Evolutionary conservation across 202 grass and related monocot genomes (phyloP).

Genomic region (Alloteropsis angusta): DNA sequence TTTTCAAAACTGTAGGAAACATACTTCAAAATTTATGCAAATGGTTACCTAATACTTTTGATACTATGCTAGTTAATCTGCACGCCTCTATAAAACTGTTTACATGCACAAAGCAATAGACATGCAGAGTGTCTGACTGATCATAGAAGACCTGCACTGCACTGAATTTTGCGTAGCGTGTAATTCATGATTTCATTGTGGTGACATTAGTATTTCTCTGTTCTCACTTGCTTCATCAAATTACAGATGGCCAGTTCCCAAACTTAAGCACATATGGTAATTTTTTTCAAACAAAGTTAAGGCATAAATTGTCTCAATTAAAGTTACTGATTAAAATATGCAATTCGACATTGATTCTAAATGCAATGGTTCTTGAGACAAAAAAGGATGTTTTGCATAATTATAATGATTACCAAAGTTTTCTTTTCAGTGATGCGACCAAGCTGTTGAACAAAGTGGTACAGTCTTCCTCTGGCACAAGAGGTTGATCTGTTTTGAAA

Average conservation of each 20-base stretch:
- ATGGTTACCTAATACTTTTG: background rate
- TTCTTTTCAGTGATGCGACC: constrained; percentile 17
- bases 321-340: background rate
- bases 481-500: constrained; percentile 45
- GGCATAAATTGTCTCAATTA: background rate
- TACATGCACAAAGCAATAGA: background rate
- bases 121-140: background rate
- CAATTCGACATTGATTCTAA: background rate
- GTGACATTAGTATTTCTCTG: background rate
- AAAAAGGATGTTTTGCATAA: background rate
- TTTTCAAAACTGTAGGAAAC: background rate
- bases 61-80: background rate
- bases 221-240: constrained; percentile 14
- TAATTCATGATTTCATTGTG: constrained; percentile 1
- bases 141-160: background rate
- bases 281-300: background rate
- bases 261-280: background rate
- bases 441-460: constrained; percentile 17
- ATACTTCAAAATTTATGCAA: background rate
- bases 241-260: background rate
- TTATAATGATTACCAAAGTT: background rate
- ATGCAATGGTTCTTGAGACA: background rate
- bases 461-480: constrained; percentile 28
- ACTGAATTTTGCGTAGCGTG: background rate
- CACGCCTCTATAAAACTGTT: background rate